Conservation (phyloP, 2,329 filamentous ascomycete genomes). For the Aspergillus sp. region DNA sequence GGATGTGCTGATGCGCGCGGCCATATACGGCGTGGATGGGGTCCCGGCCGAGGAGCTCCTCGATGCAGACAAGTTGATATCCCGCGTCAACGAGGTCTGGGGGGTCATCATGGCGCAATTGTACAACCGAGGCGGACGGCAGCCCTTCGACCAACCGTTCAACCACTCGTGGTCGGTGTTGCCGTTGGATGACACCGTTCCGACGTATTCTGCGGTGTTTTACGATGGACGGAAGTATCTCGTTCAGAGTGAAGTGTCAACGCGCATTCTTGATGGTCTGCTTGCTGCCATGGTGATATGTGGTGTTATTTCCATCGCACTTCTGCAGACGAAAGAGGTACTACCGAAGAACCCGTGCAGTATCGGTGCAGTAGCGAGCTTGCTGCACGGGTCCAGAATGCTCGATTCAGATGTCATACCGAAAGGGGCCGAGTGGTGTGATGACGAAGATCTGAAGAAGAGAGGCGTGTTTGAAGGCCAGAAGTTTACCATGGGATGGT, state of each 20-base stretch:
- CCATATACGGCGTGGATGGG: too few species aligned
- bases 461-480: conserved; percentile 8
- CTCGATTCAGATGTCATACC: conserved; percentile 13
- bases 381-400: conserved; percentile 22
- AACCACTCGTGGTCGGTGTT: too few species aligned
- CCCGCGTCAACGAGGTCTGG: too few species aligned
- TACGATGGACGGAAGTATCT: conserved; percentile 8
- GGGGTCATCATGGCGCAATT: too few species aligned
- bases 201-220: too few species aligned
- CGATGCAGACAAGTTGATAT: too few species aligned
- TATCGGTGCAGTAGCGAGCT: conserved; percentile 23
- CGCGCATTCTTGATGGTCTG: conserved; percentile 18
- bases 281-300: conserved; percentile 20
- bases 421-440: conserved; percentile 17
- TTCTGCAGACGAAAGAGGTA: conserved; percentile 17
- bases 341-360: conserved; percentile 26
- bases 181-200: too few species aligned
- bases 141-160: too few species aligned
- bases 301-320: conserved; percentile 9
- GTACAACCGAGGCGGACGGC: too few species aligned
- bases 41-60: too few species aligned
- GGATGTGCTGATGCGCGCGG: too few species aligned
- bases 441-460: conserved; percentile 13
- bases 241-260: conserved; percentile 20
- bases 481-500: conserved; percentile 15